Percentiles rank a stretch among this genome's conserved stretches.
These are phyloP conservation scores for Ceratocystis diversiconidia DNA, from an alignment of 2,329 filamentous ascomycete genomes.

Conservation along the genomic window DNA sequence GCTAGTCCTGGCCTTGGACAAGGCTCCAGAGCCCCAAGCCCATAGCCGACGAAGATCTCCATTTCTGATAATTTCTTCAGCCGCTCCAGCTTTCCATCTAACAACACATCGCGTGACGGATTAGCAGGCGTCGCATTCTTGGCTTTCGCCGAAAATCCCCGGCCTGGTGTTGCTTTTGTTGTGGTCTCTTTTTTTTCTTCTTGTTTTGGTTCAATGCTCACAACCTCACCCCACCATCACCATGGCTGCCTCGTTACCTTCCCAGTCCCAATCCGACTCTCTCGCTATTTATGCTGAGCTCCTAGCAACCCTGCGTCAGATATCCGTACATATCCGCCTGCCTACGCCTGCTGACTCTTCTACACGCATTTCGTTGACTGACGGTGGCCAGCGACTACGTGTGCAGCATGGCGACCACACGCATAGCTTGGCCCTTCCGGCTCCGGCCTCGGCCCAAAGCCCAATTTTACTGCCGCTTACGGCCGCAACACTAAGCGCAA, in stretches of 20 bases:
- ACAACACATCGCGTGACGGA: background rate
- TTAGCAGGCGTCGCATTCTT: background rate
- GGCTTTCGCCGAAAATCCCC: background rate
- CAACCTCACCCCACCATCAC: background rate
- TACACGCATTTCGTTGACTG: constrained; percentile 32
- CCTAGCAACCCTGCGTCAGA: constrained; percentile 48
- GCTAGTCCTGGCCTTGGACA: background rate
- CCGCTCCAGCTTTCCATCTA: constrained; percentile 7
- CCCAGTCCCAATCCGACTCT: background rate
- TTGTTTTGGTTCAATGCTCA: background rate
- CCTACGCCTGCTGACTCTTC: constrained; percentile 29
- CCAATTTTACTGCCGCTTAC: constrained; percentile 25
- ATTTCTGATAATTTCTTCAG: constrained; percentile 6
- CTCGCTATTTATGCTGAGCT: constrained; percentile 48
- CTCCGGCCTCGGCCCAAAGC: constrained; percentile 27
- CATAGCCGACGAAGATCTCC: background rate
- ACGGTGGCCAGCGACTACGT: constrained; percentile 32
- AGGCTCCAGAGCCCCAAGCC: background rate
- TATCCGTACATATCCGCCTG: constrained; percentile 43
- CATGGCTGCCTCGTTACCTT: background rate
- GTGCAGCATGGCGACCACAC: constrained; percentile 33
- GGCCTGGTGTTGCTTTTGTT: background rate
- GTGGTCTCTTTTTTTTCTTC: background rate
- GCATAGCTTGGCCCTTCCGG: constrained; percentile 31
- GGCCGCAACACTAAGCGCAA: constrained; percentile 20